Base-by-base conservation (phyloP, 176 grass and related monocot genomes). In the Tuctoria greenei region DNA sequence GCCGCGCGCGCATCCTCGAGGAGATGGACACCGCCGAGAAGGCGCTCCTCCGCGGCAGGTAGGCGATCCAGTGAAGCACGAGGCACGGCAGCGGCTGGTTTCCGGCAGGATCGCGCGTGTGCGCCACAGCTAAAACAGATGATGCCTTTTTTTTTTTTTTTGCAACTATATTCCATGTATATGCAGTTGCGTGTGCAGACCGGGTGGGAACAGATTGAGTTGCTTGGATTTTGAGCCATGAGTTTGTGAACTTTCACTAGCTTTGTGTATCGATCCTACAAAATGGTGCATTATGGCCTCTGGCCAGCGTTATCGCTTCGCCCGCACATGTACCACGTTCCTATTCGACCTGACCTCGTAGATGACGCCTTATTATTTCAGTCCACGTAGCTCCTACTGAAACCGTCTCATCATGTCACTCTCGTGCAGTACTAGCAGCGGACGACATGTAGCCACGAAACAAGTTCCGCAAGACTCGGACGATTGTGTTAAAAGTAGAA, bases 1-100 rank as follows among this genome's bases (percentile, higher is more conserved):
- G 96, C 80, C 91, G 91, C 82, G 70, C 88, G 1, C 87, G 96
- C 80, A 95, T 99, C 83, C 81, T 99, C 67, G 96, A 99, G 87
- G 96, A 99, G 87, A 88, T 95, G 89, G 96, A 95, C 70, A 84
- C 92, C 42, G 96, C 87, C 83, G 96, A 99, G 89, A 99, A 99
- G 87, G 87, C 96, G 38, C 92, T 99, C 60, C 89, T 85, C 64
- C 83, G 88, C 71, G 96, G 92, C 50, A 69, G 92, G 74, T 99
- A 87, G 85, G 61, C 24, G 26, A 28, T 51, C 49, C 49, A 28
- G 26, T 16, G 59, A 61, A 34, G 59, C 58, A 26, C 56, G 25
- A 7, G 59, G 14, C 58, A 28, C 26, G 24, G 23, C 25, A 6
- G 26, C 58, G 60, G 27, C 59, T 34, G n/a, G n/a, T 20, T 76